These are phyloP conservation scores for Termitomyces sp. DNA, from an alignment of 768 basidiomycete genomes.

Conservation along the genomic window DNA sequence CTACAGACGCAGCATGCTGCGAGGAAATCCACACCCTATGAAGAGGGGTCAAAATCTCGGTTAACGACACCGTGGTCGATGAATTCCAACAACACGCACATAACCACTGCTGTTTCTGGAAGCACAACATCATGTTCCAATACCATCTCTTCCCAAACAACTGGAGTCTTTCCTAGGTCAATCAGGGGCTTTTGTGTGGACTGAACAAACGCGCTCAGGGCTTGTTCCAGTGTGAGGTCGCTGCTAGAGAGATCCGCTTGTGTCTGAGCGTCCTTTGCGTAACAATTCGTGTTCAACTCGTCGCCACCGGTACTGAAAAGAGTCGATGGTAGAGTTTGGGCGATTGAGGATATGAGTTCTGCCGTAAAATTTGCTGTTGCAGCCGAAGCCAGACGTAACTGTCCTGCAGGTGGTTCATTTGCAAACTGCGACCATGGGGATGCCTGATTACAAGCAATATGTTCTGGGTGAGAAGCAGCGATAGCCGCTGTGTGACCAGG, in stretches of 20 bases:
- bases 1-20: conserved; percentile 48
- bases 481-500: conserved; percentile 79
- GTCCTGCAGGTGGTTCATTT: conserved; percentile 76
- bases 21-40: conserved; percentile 70
- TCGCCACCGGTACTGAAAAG: conserved; percentile 82
- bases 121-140: conserved; percentile 41
- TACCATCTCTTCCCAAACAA: conserved; percentile 84
- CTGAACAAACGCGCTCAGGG: conserved; percentile 55
- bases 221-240: conserved; percentile 54
- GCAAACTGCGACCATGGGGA: conserved; percentile 59
- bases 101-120: conserved; percentile 44
- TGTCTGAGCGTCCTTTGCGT: conserved; percentile 54
- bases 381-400: conserved; percentile 65
- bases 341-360: conserved; percentile 46
- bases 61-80: background rate
- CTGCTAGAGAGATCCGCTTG: conserved; percentile 44
- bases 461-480: conserved; percentile 60
- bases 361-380: conserved; percentile 56
- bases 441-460: conserved; percentile 58
- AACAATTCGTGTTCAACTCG: conserved; percentile 68
- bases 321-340: conserved; percentile 45
- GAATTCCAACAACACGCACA: conserved; percentile 32
- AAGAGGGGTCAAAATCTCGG: background rate
- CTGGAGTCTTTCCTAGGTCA: conserved; percentile 58
- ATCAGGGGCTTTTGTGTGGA: conserved; percentile 50